Evolutionary conservation across 345 rosid species (phyloP), one percentile per base, ranked within the genome.

Genomic region (Balakata baccata): DNA sequence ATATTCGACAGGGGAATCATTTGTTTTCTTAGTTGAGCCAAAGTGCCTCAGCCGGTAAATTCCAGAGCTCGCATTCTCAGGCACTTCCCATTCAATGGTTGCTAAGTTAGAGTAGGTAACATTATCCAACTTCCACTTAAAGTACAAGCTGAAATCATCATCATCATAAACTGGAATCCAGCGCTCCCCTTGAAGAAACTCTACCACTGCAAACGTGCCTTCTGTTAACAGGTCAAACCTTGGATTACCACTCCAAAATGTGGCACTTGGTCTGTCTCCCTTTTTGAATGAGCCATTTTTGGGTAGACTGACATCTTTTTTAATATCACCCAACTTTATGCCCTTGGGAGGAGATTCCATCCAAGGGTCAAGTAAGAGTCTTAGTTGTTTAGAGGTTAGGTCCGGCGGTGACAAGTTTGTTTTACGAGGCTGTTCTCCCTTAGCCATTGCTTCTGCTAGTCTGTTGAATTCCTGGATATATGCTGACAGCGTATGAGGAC

Each of bases 221-320:
- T 85, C 88, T 10, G 86, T 87, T 60, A 89, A 62, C 34, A 86
- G 77, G 75, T 85, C 93, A 51, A 84, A 82, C 65, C 87, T 87
- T 1, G 91, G 91, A 69, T 87, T 81, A 0, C 88, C 83, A 37
- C 88, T 86, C 87, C 85, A 89, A 56, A 86, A 89, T 8, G 79
- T 81, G 58, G 85, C 87, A 20, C 79, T 83, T 46, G 71, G 73
- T 68, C 23, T 78, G 49, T 84, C 87, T 37, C 87, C 89, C 52
- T 53, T 82, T 45, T 63, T 68, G 75, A 85, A 87, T 3, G 85
- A 72, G 18, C 88, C 80, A 6, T 57, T 62, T 22, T 66, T 77
- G 2, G 84, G 83, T 54, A 61, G 71, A n/a, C 4, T 18, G 17
- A 85, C 63, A 69, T 84, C 88, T 68, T 83, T 59, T 49, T 85